Base-by-base conservation (phyloP, 2,329 filamentous ascomycete species). In the Sphaerulina vaccinii region DNA sequence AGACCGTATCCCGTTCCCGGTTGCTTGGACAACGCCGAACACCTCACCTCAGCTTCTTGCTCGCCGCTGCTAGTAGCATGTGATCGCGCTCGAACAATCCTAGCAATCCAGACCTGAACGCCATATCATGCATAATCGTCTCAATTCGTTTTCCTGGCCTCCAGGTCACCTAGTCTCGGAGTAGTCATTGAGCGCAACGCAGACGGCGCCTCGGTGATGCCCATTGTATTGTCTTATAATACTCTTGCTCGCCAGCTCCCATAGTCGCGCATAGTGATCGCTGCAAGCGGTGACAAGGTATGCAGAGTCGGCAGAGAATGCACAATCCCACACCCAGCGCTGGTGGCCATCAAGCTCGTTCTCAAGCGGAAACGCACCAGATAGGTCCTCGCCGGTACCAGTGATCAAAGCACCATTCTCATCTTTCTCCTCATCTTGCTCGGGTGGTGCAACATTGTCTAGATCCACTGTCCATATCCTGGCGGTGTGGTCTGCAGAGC, bases 241-340 rank as follows among this genome's bases (percentile, higher is more conserved):
- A 64, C 85, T 86, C 70, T 95, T 90, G 60, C 86, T 90, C 58
- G 79, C 77, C 58, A 96, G 76, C 75, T 96, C 91, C 91, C 91
- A 96, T 51, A 96, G 74, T 15, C 91, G 80, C 2, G 91, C 91
- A 68, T 95, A 96, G 70, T 96, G 91, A 68, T 96, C 91, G 36
- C 87, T 92, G 68, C 90, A 96, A 4, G 91, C 90, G 0, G 91
- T 96, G 10, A 96, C 91, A 5, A 96, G 77, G 66, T 96, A 96
- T 0, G 91, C 91, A 27, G 86, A 91, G 69, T 96, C 91, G 21
- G 91, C 91, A 56, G 87, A 92, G 72, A 96, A 96, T 1, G 91
- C 91, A 65, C 91, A 96, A 70, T 96, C 91, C 91, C 91, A 96
- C 1, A 96, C 91, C 91, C 91, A 96, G 48, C 91, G 85, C 73